Evolutionary conservation across 352 stramenopile genomes (phyloP), one percentile per base, ranked within the genome.

Genomic region (Globisporangium parvum): DNA sequence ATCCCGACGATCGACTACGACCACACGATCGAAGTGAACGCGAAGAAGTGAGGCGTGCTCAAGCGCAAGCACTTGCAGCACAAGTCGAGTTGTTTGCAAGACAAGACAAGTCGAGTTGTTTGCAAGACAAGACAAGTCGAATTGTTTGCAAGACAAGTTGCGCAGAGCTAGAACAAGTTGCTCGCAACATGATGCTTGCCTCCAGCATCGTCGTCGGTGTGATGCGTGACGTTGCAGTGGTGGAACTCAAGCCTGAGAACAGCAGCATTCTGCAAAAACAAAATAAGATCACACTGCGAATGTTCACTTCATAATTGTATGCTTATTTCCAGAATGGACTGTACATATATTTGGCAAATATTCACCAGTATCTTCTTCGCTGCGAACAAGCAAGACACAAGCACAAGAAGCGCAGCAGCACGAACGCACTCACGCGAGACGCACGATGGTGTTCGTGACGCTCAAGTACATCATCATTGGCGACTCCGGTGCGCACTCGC

Each of bases 1-100:
- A 96, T 99, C 60, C 97, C 97, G 0, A 99, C 96, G 11, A 99
- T 99, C 67, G 97, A 98, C 73, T 99, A 99, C 72, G 97, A 99
- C 82, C 98, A 98, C 77, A 99, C 97, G 21, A 98, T 98, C 71
- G 93, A 98, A 67, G 94, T 99, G 53, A 85, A 95, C 62, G 81
- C 81, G 24, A 80, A 77, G 61, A 66, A 81, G 65, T 61, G 45
- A 53, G 20, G 17, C 4, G 18, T 21, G 9, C 12, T 5, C 33
- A 5, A 42, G 39, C 14, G 39, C 39, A 14, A 4, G 37, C 6
- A 1, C 18, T 45, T 20, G 14, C 5, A 18, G 39, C 17, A 44
- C 39, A 11, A 44, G 5, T 15, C 39, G 1, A 45, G 39, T 20
- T 21, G 39, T 6, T 45, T 8, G 39, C 15, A 45, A 45, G 39